phyloP scores from a whole-genome alignment of 1,139 yeast genomes.

The Schizosaccharomyces versatilis region DNA sequence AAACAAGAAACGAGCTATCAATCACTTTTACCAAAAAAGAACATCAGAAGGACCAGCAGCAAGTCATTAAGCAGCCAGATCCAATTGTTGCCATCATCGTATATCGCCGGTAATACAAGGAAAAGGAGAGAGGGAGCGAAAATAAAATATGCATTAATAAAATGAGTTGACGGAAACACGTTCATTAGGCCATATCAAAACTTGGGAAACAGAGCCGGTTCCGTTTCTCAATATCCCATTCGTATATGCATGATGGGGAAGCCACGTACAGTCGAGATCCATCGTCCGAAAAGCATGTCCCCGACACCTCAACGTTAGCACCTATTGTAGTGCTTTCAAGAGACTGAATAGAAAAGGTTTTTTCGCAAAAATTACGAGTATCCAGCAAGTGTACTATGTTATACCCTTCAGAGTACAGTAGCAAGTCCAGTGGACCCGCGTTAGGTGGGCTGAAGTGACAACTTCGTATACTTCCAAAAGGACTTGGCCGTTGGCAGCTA shows the following conservation, averaged over 20 bases:
- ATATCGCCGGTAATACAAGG: too few relatives aligned
- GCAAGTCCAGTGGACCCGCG: neutral
- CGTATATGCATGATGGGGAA: neutral
- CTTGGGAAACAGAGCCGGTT: neutral
- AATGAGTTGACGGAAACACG: too few relatives aligned
- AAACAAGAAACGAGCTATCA: too few relatives aligned
- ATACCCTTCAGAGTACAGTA: neutral
- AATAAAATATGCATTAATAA: too few relatives aligned
- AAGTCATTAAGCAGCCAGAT: too few relatives aligned
- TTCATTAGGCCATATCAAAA: neutral
- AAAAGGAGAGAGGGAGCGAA: too few relatives aligned
- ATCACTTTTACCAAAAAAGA: too few relatives aligned
- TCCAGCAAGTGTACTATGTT: neutral
- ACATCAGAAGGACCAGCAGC: too few relatives aligned
- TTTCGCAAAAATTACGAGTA: neutral
- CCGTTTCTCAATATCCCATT: neutral
- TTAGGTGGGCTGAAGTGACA: constrained; percentile 2
- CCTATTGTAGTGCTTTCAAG: neutral
- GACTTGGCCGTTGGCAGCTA: neutral
- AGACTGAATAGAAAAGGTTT: neutral
- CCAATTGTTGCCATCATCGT: too few relatives aligned
- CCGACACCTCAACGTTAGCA: neutral
- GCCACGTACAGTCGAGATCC: constrained; percentile 2
- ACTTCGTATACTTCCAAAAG: neutral
- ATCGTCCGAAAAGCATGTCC: neutral